These are phyloP conservation scores for Tetracentron sinense DNA, from an alignment of 164 flowering plant species.

Conservation along the genomic window DNA sequence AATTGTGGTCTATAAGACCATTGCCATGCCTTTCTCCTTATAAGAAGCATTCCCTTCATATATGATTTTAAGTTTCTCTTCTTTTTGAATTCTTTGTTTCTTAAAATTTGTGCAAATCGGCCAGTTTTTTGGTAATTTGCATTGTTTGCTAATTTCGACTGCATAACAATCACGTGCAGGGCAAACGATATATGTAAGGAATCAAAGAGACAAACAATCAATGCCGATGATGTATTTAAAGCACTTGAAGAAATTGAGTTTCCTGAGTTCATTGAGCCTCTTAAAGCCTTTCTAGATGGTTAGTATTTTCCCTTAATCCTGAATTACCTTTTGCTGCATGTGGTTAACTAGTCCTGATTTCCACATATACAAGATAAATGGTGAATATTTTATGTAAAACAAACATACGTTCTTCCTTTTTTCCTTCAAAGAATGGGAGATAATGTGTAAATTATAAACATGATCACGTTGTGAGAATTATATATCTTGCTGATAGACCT, in stretches of 20 bases:
- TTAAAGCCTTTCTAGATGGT: conserved; percentile 76
- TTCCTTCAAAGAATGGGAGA: too few species aligned
- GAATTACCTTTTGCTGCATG: neutral
- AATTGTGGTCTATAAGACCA: too few species aligned
- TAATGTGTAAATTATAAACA: too few species aligned
- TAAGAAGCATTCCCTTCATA: too few species aligned
- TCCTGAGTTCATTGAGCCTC: conserved; percentile 68
- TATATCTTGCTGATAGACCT: too few species aligned
- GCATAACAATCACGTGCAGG: conserved; percentile 35
- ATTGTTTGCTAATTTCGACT: neutral
- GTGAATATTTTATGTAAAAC: too few species aligned
- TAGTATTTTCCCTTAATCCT: conserved; percentile 5
- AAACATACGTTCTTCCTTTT: too few species aligned
- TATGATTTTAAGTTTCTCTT: too few species aligned
- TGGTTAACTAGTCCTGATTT: neutral
- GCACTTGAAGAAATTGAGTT: conserved; percentile 93
- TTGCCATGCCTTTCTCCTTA: too few species aligned
- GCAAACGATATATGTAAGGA: conserved; percentile 93
- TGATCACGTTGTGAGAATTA: too few species aligned
- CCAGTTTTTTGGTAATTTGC: too few species aligned
- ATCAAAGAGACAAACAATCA: conserved; percentile 80
- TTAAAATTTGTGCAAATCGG: neutral
- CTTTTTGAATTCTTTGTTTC: neutral
- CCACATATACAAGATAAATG: neutral
- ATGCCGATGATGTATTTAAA: conserved; percentile 84